Evolutionary conservation across 2,329 filamentous ascomycete genomes (phyloP), one percentile per base, ranked within the genome.

Genomic region (Colletotrichum tanaceti): DNA sequence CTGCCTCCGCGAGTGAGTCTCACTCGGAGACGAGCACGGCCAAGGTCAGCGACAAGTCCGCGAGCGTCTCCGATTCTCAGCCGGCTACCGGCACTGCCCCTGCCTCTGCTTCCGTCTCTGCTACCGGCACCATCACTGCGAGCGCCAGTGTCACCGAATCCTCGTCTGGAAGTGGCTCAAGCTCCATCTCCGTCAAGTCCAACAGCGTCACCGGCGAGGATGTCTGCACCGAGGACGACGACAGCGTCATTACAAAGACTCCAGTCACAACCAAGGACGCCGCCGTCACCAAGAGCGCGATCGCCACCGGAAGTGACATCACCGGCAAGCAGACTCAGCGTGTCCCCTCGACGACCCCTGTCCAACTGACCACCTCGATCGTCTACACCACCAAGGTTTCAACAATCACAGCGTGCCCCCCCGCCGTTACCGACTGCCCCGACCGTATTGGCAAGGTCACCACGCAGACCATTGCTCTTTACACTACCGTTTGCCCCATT

Each of bases 341-440:
- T n/a, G 11, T 35, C 28, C 61, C 39, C 38, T 63, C 64, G 13
- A 71, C 73, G 5, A 73, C 49, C 16, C 0, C 57, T 47, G 38
- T 28, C 58, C 3, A 62, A 50, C 58, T 74, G 61, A 74, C 73
- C 38, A 80, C 79, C 35, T 81, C 78, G 62, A 80, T 79, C n/a
- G 75, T 83, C 60, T 82, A 77, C 74, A 78, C 77, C 58, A 82
- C 79, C 20, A 72, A 72, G 16, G 74, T 87, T 71, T 81, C 85
- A 71, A 89, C 87, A 72, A 80, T 88, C 77, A 88, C 84, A 74
- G 84, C 83, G 47, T 89, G 87, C 77, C 82, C 81, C 55, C 79
- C 86, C 18, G 74, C 74, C 18, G 76, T 82, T 4, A 75, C 73
- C 41, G 73, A 80, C 77, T 82, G 80, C 73, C 79, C 80, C 13